A percentile compares a stretch with the other conserved stretches of the same genome.
Evolutionary conservation across 805 yeast genomes (phyloP).

Genomic region (Candida bentonensis): DNA sequence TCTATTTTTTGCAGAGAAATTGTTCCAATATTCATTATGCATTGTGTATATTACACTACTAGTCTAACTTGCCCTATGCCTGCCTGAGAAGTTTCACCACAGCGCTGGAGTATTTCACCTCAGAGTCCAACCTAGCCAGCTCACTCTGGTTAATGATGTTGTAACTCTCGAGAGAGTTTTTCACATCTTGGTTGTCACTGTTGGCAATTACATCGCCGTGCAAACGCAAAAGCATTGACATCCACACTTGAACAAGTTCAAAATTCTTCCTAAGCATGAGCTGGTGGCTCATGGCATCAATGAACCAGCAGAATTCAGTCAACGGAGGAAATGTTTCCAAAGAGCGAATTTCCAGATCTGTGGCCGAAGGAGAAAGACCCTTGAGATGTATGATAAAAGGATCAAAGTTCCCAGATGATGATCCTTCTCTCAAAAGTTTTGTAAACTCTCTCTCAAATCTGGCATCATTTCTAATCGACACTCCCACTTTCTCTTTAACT

Average conservation of each 20-base stretch:
- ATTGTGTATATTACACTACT: too few relatives aligned
- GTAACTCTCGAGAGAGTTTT: not conserved
- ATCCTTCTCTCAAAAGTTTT: conserved; percentile 40
- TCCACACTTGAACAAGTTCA: conserved; percentile 73
- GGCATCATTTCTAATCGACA: not conserved
- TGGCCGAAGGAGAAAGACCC: conserved; percentile 53
- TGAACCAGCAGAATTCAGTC: conserved; percentile 48
- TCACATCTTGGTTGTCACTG: not conserved
- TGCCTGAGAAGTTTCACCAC: not conserved
- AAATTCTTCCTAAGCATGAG: conserved; percentile 41
- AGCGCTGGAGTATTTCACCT: not conserved
- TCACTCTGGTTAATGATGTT: not conserved
- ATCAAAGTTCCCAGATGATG: conserved; percentile 26
- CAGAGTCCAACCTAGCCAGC: not conserved
- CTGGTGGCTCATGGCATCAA: conserved; percentile 54
- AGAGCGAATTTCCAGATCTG: conserved; percentile 81
- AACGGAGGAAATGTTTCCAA: conserved; percentile 49
- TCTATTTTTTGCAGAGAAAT: too few relatives aligned
- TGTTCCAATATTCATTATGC: too few relatives aligned
- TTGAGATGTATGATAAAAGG: conserved; percentile 43
- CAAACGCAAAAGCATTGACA: conserved; percentile 53
- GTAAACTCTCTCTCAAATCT: conserved; percentile 67
- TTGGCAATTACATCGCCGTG: conserved; percentile 66
- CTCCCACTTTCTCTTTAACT: not conserved
- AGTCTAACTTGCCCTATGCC: too few relatives aligned